Base-by-base conservation (phyloP, 805 yeast species). In the Saccharomycodes ludwigii region DNA sequence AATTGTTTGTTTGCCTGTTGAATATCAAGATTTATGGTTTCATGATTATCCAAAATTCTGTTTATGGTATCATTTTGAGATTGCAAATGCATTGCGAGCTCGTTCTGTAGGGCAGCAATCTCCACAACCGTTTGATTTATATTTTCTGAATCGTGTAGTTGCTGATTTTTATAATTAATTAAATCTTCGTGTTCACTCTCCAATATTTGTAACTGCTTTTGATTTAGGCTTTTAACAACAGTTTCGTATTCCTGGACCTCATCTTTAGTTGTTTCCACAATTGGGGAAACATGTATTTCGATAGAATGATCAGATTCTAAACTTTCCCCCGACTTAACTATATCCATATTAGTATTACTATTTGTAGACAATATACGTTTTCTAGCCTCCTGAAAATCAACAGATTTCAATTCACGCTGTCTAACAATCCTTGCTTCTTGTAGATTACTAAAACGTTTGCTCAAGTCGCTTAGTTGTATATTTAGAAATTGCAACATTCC, bases 91-190 rank as follows among this genome's bases (percentile, higher is more conserved):
- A 75, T 61, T 9, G 82, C 66, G 33, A 85, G 61, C 46, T 82
- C 91, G 16, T 75, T 63, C 46, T 85, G 88, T 39, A 86, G 53
- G 33, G 75, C 70, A 1, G 85, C 68, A 26, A 86, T 76, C 46
- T 83, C 95, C 27, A 73, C 49, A 52, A 78, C 73, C 2, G 82
- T 68, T 18, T 59, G 59, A 43, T 76, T 78, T 21, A 79, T 61
- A 37, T 66, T 59, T 37, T 70, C 72, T 6, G 76, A 78, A 38
- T 74, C 72, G 24, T 67, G 59, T 18, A 77, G 44, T 38, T 78
- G 79, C 30, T 67, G 68, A n/a, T 69, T 57, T 42, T 79, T 79
- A 31, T 68, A 50, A 27, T 65, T 61, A 10, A 77, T 47, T 8
- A 66, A 41, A 36, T 68, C 69, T 34, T 68, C 61, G 48, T 76